A percentile compares a stretch with the other conserved stretches of the same genome.
Evolutionary conservation across 371 early-diverging fungal species (phyloP).

Genomic region (Mortierella sp.): DNA sequence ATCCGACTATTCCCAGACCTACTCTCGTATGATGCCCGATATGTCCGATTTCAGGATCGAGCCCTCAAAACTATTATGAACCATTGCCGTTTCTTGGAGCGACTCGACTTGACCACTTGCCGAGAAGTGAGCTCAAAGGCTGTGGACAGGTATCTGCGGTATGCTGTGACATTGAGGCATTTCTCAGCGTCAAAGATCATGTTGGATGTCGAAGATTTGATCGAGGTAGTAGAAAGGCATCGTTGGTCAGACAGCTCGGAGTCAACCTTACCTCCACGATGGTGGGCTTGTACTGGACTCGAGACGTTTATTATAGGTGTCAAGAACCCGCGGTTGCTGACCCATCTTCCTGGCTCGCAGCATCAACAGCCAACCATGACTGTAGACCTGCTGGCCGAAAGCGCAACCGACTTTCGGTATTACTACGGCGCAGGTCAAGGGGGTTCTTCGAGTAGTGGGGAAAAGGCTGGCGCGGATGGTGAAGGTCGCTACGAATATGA

Average conservation of each 20-base stretch:
- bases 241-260: neutral
- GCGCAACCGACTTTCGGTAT: conserved; percentile 13
- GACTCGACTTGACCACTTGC: conserved; percentile 23
- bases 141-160: conserved; percentile 14
- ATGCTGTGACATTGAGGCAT: conserved; percentile 12
- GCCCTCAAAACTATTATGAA: conserved; percentile 19
- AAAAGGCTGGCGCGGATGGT: neutral
- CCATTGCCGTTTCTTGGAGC: conserved; percentile 18
- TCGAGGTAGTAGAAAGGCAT: conserved; percentile 9
- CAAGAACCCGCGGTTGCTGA: conserved; percentile 15
- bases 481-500: conserved; percentile 8
- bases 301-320: conserved; percentile 38
- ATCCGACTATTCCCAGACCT: conserved; percentile 18
- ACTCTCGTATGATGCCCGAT: conserved; percentile 25
- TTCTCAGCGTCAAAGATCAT: conserved; percentile 14
- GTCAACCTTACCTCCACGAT: conserved; percentile 4
- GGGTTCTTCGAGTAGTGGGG: neutral
- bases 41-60: conserved; percentile 30
- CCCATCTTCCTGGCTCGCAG: neutral
- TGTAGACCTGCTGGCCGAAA: conserved; percentile 15
- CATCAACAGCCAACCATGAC: neutral
- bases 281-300: conserved; percentile 23
- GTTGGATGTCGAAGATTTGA: conserved; percentile 18
- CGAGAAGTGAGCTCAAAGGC: conserved; percentile 23
- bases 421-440: conserved; percentile 25